These are phyloP conservation scores for Termitomyces sp. DNA, from an alignment of 768 basidiomycete species.

Conservation along the genomic window DNA sequence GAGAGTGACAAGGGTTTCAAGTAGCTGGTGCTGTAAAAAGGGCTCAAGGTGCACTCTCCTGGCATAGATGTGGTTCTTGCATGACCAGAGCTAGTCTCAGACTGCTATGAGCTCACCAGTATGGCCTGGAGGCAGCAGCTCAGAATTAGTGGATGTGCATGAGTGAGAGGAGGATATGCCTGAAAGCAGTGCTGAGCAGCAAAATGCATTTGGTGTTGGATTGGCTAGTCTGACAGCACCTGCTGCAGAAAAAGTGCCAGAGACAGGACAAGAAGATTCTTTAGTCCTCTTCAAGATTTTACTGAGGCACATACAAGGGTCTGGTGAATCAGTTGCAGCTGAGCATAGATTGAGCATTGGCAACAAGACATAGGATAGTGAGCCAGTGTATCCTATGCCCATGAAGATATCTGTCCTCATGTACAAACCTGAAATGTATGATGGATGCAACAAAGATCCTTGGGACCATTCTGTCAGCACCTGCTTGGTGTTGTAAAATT, in stretches of 20 bases:
- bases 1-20: conserved; percentile 45
- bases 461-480: conserved; percentile 66
- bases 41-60: conserved; percentile 34
- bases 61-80: conserved; percentile 53
- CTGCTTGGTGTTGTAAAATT: conserved; percentile 63
- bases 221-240: conserved; percentile 31
- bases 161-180: conserved; percentile 39
- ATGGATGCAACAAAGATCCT: conserved; percentile 35
- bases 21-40: conserved; percentile 28
- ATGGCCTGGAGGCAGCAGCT: conserved; percentile 49
- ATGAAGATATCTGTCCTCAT: conserved; percentile 26
- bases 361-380: conserved; percentile 42
- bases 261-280: conserved; percentile 59
- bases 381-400: conserved; percentile 38
- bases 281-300: conserved; percentile 80
- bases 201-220: conserved; percentile 40
- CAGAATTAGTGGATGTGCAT: conserved; percentile 58
- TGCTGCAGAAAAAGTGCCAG: conserved; percentile 33
- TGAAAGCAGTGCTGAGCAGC: conserved; percentile 42
- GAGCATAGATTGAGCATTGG: conserved; percentile 33
- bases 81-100: conserved; percentile 45
- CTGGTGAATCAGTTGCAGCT: conserved; percentile 29
- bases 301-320: conserved; percentile 53
- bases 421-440: conserved; percentile 38
- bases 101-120: conserved; percentile 72